phyloP scores from a whole-genome alignment of 768 basidiomycete species.

The Russula sp. region DNA sequence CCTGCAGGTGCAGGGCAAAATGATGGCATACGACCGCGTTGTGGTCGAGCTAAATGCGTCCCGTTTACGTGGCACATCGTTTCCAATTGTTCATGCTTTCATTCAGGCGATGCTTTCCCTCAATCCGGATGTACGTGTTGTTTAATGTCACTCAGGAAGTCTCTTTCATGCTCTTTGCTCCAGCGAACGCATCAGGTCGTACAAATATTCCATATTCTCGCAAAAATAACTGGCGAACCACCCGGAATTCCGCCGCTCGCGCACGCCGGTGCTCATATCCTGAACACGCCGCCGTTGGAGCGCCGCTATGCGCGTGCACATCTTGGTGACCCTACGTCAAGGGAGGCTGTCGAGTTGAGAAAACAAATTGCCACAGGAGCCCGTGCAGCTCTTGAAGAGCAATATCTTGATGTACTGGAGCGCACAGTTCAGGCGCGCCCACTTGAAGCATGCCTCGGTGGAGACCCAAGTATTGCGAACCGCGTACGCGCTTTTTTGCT shows the following conservation, averaged over 20 bases:
- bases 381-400: constrained; percentile 79
- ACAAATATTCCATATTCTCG: constrained; percentile 68
- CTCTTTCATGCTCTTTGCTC: constrained; percentile 12
- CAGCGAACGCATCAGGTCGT: constrained; percentile 59
- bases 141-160: neutral
- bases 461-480: constrained; percentile 86
- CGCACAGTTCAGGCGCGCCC: constrained; percentile 78
- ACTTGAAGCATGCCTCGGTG: constrained; percentile 82
- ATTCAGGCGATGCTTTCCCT: constrained; percentile 63
- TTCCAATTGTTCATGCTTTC: constrained; percentile 70
- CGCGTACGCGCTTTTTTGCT: constrained; percentile 85
- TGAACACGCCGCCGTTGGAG: constrained; percentile 75
- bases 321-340: constrained; percentile 59
- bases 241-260: constrained; percentile 71
- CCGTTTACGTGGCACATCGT: constrained; percentile 67
- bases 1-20: constrained; percentile 84
- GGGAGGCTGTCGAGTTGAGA: constrained; percentile 62
- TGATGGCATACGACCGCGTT: constrained; percentile 93
- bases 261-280: constrained; percentile 77
- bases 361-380: constrained; percentile 76
- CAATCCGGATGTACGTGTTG: constrained; percentile 51
- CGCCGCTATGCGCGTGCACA: constrained; percentile 82
- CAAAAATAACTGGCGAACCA: constrained; percentile 75
- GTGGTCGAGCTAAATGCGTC: constrained; percentile 74
- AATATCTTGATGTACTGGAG: constrained; percentile 83